Evolutionary conservation across 352 stramenopile species (phyloP).

Genomic region (Globisporangium irregulare): DNA sequence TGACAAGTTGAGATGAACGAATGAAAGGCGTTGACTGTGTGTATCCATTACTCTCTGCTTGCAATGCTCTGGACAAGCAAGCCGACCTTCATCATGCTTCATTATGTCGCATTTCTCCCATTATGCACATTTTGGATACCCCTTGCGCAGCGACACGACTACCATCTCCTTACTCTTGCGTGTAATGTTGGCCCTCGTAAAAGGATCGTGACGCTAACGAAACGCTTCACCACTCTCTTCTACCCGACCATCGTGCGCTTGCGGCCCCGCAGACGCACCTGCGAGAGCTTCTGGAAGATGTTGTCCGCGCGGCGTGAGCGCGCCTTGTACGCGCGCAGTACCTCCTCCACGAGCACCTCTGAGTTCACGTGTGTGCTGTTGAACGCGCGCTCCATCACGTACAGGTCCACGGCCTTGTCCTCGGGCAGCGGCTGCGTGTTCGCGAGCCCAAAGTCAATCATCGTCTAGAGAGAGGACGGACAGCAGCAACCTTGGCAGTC

Average conservation of each 20-base stretch:
- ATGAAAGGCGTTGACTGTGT: no score
- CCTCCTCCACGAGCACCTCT: conserved; percentile 75
- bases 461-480: conserved; percentile 36
- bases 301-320: conserved; percentile 67
- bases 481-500: neutral
- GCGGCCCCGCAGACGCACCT: conserved; percentile 83
- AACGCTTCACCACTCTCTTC: conserved; percentile 1
- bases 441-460: conserved; percentile 86
- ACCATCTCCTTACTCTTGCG: no score
- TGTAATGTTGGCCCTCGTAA: no score
- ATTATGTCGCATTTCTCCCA: no score
- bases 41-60: no score
- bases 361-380: conserved; percentile 88
- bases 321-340: conserved; percentile 86
- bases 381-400: conserved; percentile 92
- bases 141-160: no score
- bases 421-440: conserved; percentile 83
- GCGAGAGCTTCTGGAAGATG: conserved; percentile 84
- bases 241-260: conserved; percentile 92
- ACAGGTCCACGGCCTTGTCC: conserved; percentile 92
- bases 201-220: no score
- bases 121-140: no score
- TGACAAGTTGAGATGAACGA: no score
- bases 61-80: no score
- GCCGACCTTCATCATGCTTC: no score